Evolutionary conservation across 495 filamentous ascomycete species (phyloP), one percentile per base, ranked within the genome.

Genomic region (Saxophila tyrrhenica): DNA sequence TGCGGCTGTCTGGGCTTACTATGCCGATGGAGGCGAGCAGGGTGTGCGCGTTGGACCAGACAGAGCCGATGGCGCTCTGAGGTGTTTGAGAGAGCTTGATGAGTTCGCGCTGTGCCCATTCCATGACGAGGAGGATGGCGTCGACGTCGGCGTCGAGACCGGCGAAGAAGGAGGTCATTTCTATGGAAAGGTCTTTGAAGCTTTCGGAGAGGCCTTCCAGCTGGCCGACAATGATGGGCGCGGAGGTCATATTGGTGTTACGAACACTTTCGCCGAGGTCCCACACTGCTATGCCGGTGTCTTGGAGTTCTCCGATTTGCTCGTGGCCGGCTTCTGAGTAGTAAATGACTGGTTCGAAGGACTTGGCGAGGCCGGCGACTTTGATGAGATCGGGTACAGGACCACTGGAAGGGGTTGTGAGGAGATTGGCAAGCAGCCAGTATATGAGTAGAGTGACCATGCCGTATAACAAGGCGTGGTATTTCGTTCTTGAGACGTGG

Each of bases 141-240:
- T 95, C 89, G 57, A 95, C 84, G 61, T 95, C 89, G 13, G 87
- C 86, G 65, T 95, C 86, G 15, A 95, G 87, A 54, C 87, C 87
- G 32, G 88, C 84, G 62, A 95, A 95, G 69, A 95, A 95, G 58
- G 80, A 80, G 7, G 85, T 91, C 21, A 95, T 71, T 61, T 94
- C 88, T 11, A 87, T 73, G 1, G 85, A 83, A 1, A 95, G 74
- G 1, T 78, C 82, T 65, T 90, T 92, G 22, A 95, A 74, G 43
- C 79, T 86, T 51, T 94, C 87, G 50, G 83, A 86, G 21, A 95
- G 72, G 46, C 82, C 83, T 62, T 94, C 89, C 19, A 95, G 78
- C 59, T 89, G 84, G 56, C 79, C 72, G 19, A 92, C 87, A 46
- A 95, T 95, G 60, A 86, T 80, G 2, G 86, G 84, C 17, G 86